Evolutionary conservation across 2,329 filamentous ascomycete genomes (phyloP).

Genomic region (Fusarium devonianum): DNA sequence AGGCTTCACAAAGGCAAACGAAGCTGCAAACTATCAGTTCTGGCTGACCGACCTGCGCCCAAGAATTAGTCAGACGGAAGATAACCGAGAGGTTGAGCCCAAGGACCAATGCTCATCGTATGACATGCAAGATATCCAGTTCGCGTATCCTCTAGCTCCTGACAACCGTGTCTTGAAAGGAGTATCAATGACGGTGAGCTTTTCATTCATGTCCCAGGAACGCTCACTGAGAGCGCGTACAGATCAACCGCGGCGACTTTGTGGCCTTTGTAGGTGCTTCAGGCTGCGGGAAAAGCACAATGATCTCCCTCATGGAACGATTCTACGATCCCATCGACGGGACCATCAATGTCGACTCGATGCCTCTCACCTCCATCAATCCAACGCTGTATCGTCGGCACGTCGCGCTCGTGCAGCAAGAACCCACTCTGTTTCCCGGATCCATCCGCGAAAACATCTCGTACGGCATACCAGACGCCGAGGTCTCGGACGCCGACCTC

Average conservation of each 20-base stretch:
- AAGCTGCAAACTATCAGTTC: constrained; percentile 58
- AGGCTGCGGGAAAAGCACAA: constrained; percentile 65
- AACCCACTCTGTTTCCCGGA: constrained; percentile 74
- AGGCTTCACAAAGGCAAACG: constrained; percentile 57
- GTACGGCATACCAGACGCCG: neutral
- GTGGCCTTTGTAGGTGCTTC: constrained; percentile 57
- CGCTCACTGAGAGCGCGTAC: constrained; percentile 49
- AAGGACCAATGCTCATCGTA: constrained; percentile 44
- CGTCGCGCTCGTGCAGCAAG: constrained; percentile 63
- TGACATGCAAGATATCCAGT: constrained; percentile 53
- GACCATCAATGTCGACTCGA: constrained; percentile 41
- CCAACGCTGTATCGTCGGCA: constrained; percentile 56
- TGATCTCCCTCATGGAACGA: constrained; percentile 57
- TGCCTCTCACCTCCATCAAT: constrained; percentile 48
- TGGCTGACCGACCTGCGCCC: constrained; percentile 45
- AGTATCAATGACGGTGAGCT: too few species aligned
- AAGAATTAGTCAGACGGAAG: constrained; percentile 4
- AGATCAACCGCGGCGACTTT: constrained; percentile 53
- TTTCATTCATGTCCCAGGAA: constrained; percentile 51
- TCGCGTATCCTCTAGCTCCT: constrained; percentile 42
- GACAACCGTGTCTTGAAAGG: constrained; percentile 22
- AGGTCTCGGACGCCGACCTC: neutral
- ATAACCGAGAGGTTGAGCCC: constrained; percentile 5
- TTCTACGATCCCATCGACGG: constrained; percentile 54
- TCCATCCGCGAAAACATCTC: constrained; percentile 80